phyloP scores from a whole-genome alignment of 371 early-diverging fungal species.

The Blastocladiella emersonii region DNA sequence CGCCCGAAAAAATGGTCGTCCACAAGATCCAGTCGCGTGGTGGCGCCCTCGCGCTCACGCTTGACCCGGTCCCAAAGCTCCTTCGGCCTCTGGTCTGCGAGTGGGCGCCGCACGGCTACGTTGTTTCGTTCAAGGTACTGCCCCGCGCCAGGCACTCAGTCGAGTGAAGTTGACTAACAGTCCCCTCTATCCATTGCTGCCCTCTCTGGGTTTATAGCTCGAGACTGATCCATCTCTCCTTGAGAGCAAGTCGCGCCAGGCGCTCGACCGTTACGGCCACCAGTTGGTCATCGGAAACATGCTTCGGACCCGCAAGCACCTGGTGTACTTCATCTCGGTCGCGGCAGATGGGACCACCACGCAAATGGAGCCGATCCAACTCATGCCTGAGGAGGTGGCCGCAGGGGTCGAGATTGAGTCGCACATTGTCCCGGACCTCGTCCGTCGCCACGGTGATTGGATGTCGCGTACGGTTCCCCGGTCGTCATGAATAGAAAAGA shows the following conservation, averaged over 20 bases:
- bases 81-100: conserved; percentile 77
- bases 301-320: conserved; percentile 67
- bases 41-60: conserved; percentile 54
- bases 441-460: conserved; percentile 50
- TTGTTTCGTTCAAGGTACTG: conserved; percentile 89
- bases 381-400: conserved; percentile 44
- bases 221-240: conserved; percentile 82
- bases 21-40: conserved; percentile 89
- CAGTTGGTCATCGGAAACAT: conserved; percentile 94
- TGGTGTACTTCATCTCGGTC: conserved; percentile 50
- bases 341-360: conserved; percentile 18
- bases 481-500: too few species aligned
- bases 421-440: conserved; percentile 62
- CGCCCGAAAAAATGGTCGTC: conserved; percentile 72
- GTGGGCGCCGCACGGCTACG: conserved; percentile 75
- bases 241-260: conserved; percentile 61
- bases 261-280: conserved; percentile 80
- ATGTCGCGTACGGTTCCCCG: too few species aligned
- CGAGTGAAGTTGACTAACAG: too few species aligned
- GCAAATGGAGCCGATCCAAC: conserved; percentile 39
- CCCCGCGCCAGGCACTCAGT: not conserved
- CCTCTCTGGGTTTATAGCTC: conserved; percentile 26
- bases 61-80: conserved; percentile 95
- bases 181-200: not conserved
- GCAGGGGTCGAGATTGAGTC: conserved; percentile 70